A percentile compares a stretch with the other conserved stretches of the same genome.
Conservation (phyloP, 2,329 filamentous ascomycete species). For the Neobulgaria alba region DNA sequence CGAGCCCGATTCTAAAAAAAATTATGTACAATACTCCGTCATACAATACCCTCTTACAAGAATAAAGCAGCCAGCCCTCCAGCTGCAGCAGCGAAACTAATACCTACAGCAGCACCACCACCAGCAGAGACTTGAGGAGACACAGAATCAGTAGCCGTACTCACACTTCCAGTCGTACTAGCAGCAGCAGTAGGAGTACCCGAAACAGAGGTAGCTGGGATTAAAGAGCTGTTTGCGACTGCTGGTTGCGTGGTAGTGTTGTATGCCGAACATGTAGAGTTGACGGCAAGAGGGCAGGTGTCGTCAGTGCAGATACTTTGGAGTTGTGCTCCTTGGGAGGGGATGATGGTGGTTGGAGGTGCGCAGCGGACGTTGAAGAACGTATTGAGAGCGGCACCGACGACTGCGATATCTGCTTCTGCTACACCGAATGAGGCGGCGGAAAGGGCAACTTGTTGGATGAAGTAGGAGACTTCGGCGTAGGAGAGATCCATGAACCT, state of each 20-base stretch:
- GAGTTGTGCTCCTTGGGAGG: conserved; percentile 36
- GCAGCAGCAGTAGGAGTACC: conserved; percentile 1
- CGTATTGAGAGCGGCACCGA: conserved; percentile 40
- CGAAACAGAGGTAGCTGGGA: conserved; percentile 3
- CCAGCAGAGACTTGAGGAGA: conserved; percentile 7
- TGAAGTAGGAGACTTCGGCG: conserved; percentile 48
- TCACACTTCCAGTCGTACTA: neutral
- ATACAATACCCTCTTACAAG: conserved; percentile 13
- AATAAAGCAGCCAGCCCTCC: conserved; percentile 14
- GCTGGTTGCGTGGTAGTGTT: conserved; percentile 14
- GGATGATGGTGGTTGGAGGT: conserved; percentile 37
- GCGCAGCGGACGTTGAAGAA: conserved; percentile 46
- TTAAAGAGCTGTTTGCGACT: conserved; percentile 4
- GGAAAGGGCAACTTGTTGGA: conserved; percentile 47
- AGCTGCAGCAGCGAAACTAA: conserved; percentile 15
- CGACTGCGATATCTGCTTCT: conserved; percentile 39
- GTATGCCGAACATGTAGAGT: conserved; percentile 40
- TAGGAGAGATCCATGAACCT: conserved; percentile 47
- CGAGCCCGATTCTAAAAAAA: too few species aligned
- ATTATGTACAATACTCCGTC: too few species aligned
- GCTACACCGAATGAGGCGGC: conserved; percentile 51
- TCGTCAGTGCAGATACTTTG: conserved; percentile 48
- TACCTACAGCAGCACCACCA: conserved; percentile 8
- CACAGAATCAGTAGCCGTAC: neutral
- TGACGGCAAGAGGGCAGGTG: conserved; percentile 39